A percentile compares a stretch with the other conserved stretches of the same genome.
These are phyloP conservation scores for Mycena indigotica DNA, from an alignment of 768 basidiomycete species.

Conservation along the genomic window DNA sequence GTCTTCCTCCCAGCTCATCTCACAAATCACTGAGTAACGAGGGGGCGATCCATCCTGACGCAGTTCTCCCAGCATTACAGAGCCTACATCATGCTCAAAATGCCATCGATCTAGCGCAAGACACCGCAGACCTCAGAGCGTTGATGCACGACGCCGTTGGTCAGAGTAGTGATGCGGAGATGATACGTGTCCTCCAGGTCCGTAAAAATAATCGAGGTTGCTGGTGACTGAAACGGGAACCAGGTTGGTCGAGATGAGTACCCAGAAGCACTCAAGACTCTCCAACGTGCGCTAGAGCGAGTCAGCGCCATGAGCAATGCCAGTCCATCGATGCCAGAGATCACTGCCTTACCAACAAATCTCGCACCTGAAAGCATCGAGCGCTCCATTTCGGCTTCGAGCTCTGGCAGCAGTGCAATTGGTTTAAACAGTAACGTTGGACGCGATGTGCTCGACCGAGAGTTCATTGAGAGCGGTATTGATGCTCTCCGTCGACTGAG, in stretches of 20 bases:
- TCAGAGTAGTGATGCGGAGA: slow-evolving; percentile 43
- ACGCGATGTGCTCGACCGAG: slow-evolving; percentile 59
- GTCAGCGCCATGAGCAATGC: slow-evolving; percentile 15
- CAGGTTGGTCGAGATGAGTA: slow-evolving; percentile 48
- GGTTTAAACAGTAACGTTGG: slow-evolving; percentile 14
- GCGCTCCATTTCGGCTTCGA: slow-evolving; percentile 22
- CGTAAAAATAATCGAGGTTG: slow-evolving; percentile 3
- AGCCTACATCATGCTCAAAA: slow-evolving; percentile 28
- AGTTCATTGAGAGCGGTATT: slow-evolving; percentile 73
- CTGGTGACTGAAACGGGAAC: background rate
- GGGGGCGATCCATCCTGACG: slow-evolving; percentile 9
- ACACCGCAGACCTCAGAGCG: slow-evolving; percentile 26
- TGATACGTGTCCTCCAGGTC: slow-evolving; percentile 47
- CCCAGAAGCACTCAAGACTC: slow-evolving; percentile 58
- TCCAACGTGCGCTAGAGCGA: slow-evolving; percentile 49
- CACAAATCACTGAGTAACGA: slow-evolving; percentile 17
- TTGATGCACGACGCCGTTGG: slow-evolving; percentile 44
- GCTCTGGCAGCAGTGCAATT: slow-evolving; percentile 17
- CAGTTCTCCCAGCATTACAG: slow-evolving; percentile 21
- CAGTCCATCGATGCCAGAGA: slow-evolving; percentile 7
- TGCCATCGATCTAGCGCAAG: slow-evolving; percentile 42
- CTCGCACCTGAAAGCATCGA: slow-evolving; percentile 17
- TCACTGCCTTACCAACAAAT: background rate
- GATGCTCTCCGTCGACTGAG: slow-evolving; percentile 71
- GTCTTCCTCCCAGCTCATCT: slow-evolving; percentile 23